Conservation (phyloP, 2,329 filamentous ascomycete genomes). For the Mycosphaerella arachidis region DNA sequence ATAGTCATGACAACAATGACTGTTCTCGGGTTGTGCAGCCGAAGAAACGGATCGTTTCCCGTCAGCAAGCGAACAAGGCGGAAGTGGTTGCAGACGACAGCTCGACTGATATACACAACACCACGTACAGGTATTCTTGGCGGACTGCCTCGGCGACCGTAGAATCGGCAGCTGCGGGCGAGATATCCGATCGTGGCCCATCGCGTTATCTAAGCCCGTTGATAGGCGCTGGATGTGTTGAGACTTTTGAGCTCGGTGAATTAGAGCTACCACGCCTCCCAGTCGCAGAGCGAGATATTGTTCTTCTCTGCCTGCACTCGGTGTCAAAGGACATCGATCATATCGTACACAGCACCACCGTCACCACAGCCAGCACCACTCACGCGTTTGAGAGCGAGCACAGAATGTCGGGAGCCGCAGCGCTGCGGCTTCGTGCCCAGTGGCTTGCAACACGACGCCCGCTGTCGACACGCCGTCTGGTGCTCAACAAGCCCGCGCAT, state of each 20-base stretch:
- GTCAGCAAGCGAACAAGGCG: not conserved
- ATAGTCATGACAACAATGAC: not conserved
- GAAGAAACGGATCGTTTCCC: not conserved
- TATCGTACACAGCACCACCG: not conserved
- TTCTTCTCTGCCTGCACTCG: not conserved
- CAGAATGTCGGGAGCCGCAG: conserved; percentile 21
- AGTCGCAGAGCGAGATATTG: too few species aligned
- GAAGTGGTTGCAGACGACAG: not conserved
- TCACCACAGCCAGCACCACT: not conserved
- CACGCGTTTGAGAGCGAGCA: not conserved
- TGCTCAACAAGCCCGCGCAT: conserved; percentile 15
- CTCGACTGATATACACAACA: not conserved
- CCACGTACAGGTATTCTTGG: not conserved
- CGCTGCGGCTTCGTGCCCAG: conserved; percentile 31
- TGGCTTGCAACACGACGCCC: conserved; percentile 32
- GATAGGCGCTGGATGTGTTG: not conserved
- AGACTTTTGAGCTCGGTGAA: not conserved
- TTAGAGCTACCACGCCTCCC: not conserved
- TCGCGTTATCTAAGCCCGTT: not conserved
- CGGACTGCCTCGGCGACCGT: not conserved
- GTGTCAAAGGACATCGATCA: not conserved
- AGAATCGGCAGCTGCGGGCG: not conserved
- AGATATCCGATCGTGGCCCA: not conserved
- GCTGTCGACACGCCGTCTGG: conserved; percentile 27
- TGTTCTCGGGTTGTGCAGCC: not conserved